Conservation (phyloP, 768 basidiomycete species). For the Russula abietina region DNA sequence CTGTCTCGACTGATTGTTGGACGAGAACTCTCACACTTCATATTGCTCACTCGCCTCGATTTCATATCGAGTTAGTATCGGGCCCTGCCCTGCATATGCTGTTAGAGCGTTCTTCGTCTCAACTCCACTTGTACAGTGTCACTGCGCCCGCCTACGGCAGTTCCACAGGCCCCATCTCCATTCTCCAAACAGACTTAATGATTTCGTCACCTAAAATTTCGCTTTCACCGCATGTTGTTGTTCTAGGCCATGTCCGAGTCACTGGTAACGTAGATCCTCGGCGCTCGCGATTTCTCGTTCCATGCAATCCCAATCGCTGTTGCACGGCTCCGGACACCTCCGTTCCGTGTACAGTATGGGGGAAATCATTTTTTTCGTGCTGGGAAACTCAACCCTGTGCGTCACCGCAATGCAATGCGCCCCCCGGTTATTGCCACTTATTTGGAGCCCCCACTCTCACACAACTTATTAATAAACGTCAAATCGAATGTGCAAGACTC, state of each 20-base stretch:
- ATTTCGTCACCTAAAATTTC: background rate
- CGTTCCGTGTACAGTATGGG: too few species aligned
- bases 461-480: too few species aligned
- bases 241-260: background rate
- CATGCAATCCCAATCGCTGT: background rate
- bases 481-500: background rate
- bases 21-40: background rate
- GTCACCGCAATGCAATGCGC: background rate
- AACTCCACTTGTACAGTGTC: background rate
- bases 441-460: background rate
- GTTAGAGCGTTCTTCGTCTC: background rate
- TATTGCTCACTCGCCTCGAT: background rate
- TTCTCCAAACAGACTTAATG: background rate
- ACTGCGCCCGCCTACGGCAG: background rate
- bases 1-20: background rate
- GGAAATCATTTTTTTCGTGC: background rate
- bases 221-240: background rate
- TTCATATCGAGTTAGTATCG: background rate
- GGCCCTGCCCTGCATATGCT: background rate
- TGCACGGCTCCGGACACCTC: background rate
- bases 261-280: too few species aligned
- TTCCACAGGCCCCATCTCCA: background rate
- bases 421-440: too few species aligned
- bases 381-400: background rate
- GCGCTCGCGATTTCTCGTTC: background rate